phyloP scores from a whole-genome alignment of 805 yeast species.

The Nakazawaea laoshanensis region DNA sequence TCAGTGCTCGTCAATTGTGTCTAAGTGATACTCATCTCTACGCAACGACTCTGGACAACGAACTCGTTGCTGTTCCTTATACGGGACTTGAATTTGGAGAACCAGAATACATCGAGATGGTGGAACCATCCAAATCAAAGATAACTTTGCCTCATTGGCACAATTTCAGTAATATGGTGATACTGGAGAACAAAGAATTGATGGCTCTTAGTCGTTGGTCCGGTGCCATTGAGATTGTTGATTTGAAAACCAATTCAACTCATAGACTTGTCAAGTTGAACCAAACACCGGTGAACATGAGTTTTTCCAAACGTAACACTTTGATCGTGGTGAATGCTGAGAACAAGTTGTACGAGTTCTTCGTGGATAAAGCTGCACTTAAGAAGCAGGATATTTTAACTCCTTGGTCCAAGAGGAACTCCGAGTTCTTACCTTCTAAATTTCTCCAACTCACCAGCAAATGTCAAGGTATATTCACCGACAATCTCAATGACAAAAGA shows the following conservation, averaged over 20 bases:
- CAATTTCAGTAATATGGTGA: constrained; percentile 43
- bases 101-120: too few relatives aligned
- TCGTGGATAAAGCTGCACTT: constrained; percentile 18
- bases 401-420: constrained; percentile 71
- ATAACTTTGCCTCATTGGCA: constrained; percentile 38
- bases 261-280: constrained; percentile 50
- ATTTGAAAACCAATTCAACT: constrained; percentile 20
- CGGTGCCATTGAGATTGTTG: constrained; percentile 53
- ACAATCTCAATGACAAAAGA: constrained; percentile 28
- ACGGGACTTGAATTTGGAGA: constrained; percentile 20
- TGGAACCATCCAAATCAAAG: too few relatives aligned
- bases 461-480: constrained; percentile 63
- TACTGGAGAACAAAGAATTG: constrained; percentile 33
- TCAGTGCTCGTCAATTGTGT: constrained; percentile 48
- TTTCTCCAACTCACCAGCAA: constrained; percentile 52
- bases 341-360: constrained; percentile 67
- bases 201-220: constrained; percentile 55
- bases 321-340: constrained; percentile 65
- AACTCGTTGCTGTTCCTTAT: constrained; percentile 11
- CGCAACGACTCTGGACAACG: constrained; percentile 30
- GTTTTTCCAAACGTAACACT: constrained; percentile 42
- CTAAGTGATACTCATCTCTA: constrained; percentile 38
- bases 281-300: constrained; percentile 50
- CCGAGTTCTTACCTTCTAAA: constrained; percentile 65
- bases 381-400: constrained; percentile 35